Conservation (phyloP, 2,329 filamentous ascomycete species). For the Phialemonium atrogriseum region DNA sequence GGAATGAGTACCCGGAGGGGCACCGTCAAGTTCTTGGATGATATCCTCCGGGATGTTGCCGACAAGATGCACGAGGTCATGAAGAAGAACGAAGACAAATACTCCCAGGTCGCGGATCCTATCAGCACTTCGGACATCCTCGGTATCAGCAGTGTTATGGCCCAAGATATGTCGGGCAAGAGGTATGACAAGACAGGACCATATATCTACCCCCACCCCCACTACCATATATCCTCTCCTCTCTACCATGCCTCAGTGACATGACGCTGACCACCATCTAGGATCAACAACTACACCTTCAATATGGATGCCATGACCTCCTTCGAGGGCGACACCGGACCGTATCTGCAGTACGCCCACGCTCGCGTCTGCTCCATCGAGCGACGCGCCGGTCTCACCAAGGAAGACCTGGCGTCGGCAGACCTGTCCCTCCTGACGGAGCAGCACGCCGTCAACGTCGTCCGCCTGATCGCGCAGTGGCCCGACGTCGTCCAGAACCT, state of each 20-base stretch:
- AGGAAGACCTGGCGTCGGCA: conserved; percentile 51
- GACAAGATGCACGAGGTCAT: conserved; percentile 99
- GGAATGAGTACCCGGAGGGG: conserved; percentile 65
- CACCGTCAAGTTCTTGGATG: conserved; percentile 66
- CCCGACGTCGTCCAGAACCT: conserved; percentile 81
- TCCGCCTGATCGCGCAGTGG: conserved; percentile 73
- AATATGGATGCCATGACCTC: conserved; percentile 76
- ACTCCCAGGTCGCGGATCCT: conserved; percentile 79
- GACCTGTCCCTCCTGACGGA: conserved; percentile 63
- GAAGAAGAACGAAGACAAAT: conserved; percentile 84
- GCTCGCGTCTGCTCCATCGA: conserved; percentile 61
- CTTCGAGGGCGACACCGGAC: conserved; percentile 79
- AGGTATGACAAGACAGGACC: conserved; percentile 40
- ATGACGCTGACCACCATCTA: conserved; percentile 15
- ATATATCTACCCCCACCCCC: not conserved
- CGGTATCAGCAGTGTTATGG: conserved; percentile 93
- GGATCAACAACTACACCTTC: conserved; percentile 62
- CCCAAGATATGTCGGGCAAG: conserved; percentile 96
- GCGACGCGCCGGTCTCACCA: conserved; percentile 43
- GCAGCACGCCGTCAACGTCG: conserved; percentile 62
- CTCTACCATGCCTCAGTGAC: not conserved
- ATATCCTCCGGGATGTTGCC: conserved; percentile 69
- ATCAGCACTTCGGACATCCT: conserved; percentile 75
- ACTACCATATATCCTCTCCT: not conserved
- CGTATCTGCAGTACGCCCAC: conserved; percentile 78